phyloP scores from a whole-genome alignment of 2,329 filamentous ascomycete genomes.

The Thielaviopsis populi region DNA sequence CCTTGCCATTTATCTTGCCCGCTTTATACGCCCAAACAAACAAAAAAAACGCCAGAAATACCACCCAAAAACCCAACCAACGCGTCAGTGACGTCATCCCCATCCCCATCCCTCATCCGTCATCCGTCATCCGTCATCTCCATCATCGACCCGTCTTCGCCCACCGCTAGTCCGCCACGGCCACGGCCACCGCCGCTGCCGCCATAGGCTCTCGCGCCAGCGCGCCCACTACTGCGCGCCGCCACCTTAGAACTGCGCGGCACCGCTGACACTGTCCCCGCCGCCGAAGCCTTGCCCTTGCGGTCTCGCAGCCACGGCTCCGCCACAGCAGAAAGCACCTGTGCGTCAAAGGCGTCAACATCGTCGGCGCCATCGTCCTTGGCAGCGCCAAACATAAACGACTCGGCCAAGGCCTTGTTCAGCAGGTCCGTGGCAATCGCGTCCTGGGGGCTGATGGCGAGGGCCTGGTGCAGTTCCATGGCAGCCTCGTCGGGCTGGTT shows the following conservation, averaged over 20 bases:
- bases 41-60: background rate
- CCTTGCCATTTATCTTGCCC: background rate
- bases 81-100: background rate
- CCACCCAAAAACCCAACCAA: too few species aligned
- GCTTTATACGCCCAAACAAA: background rate
- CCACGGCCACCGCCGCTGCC: constrained; percentile 20
- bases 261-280: constrained; percentile 13
- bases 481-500: constrained; percentile 63
- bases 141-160: constrained; percentile 35
- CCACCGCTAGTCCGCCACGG: constrained; percentile 21
- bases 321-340: constrained; percentile 28
- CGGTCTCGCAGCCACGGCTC: constrained; percentile 24
- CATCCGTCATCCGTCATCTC: constrained; percentile 42
- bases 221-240: constrained; percentile 21
- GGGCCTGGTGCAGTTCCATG: constrained; percentile 66
- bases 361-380: constrained; percentile 34
- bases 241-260: background rate
- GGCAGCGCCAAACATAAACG: constrained; percentile 32
- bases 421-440: constrained; percentile 66
- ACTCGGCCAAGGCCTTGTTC: constrained; percentile 53
- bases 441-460: constrained; percentile 65
- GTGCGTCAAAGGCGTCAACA: constrained; percentile 36
- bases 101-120: background rate
- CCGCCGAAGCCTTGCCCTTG: constrained; percentile 30
- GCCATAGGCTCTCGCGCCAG: constrained; percentile 22